These are phyloP conservation scores for Tillandsia leiboldiana DNA, from an alignment of 176 grass and related monocot genomes.

Conservation along the genomic window DNA sequence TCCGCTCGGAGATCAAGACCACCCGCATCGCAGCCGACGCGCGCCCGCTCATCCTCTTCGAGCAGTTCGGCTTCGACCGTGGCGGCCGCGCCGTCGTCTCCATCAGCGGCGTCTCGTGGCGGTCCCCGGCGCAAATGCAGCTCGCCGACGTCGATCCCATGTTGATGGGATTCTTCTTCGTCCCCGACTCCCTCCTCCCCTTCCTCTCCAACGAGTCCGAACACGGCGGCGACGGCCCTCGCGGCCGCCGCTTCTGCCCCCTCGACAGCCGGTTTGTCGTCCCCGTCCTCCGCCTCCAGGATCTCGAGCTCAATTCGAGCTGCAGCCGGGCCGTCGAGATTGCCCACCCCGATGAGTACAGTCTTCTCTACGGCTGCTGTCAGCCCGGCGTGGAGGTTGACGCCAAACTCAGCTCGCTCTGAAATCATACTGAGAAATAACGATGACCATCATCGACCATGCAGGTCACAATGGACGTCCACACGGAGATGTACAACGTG, in stretches of 20 bases:
- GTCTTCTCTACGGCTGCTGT: slow-evolving; percentile 49
- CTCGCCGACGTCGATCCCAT: slow-evolving; percentile 14
- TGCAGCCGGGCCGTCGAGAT: slow-evolving; percentile 18
- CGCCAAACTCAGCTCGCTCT: too few species aligned
- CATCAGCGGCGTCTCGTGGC: slow-evolving; percentile 29
- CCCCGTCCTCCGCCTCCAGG: slow-evolving; percentile 29
- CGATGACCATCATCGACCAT: too few species aligned
- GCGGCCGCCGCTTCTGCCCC: slow-evolving; percentile 31
- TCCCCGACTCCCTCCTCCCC: slow-evolving; percentile 34
- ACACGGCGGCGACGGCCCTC: slow-evolving; percentile 23
- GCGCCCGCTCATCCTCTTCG: slow-evolving; percentile 52
- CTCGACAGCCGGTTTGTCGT: slow-evolving; percentile 40
- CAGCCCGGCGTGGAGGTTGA: slow-evolving; percentile 36
- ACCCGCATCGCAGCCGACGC: slow-evolving; percentile 32
- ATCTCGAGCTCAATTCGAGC: slow-evolving; percentile 26
- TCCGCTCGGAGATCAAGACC: slow-evolving; percentile 51
- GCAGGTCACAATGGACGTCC: slow-evolving; percentile 38
- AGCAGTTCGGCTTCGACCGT: slow-evolving; percentile 50
- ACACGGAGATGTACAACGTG: slow-evolving; percentile 67
- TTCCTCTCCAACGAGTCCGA: slow-evolving; percentile 51
- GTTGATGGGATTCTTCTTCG: slow-evolving; percentile 62
- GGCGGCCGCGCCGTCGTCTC: slow-evolving; percentile 31
- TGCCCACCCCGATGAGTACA: slow-evolving; percentile 40
- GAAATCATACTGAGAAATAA: too few species aligned
- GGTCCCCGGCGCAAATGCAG: slow-evolving; percentile 9